A percentile compares a stretch with the other conserved stretches of the same genome.
Evolutionary conservation across 2,329 filamentous ascomycete species (phyloP).

Genomic region (Fusarium xylarioides): DNA sequence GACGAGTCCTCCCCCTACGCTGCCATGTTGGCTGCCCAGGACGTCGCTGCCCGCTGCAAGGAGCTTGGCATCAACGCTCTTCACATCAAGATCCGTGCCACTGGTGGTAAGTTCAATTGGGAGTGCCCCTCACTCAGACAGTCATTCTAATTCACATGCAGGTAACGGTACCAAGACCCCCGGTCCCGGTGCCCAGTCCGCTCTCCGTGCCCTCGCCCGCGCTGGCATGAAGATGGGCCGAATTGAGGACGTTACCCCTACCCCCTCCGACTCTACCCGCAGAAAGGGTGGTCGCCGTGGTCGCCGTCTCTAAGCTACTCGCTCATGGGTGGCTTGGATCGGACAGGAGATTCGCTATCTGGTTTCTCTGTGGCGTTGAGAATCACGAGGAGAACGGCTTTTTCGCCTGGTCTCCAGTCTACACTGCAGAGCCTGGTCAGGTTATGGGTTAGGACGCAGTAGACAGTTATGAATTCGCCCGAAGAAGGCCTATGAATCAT

Average conservation of each 20-base stretch:
- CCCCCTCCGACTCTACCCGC: conserved; percentile 98
- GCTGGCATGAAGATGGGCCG: conserved; percentile 99
- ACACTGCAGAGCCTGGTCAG: conserved; percentile 55
- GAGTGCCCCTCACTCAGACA: neutral
- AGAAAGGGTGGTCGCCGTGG: conserved; percentile 99
- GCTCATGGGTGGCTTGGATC: conserved; percentile 43
- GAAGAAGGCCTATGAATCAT: conserved; percentile 55
- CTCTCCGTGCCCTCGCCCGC: conserved; percentile 97
- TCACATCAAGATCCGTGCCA: conserved; percentile 99
- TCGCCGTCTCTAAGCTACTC: conserved; percentile 89
- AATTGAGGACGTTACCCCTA: conserved; percentile 99
- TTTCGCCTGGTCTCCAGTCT: conserved; percentile 71
- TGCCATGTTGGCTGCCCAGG: conserved; percentile 99
- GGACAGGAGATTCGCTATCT: conserved; percentile 55
- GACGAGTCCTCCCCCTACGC: conserved; percentile 99
- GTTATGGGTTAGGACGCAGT: conserved; percentile 46
- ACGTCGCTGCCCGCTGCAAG: conserved; percentile 88
- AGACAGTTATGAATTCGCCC: conserved; percentile 56
- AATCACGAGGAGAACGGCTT: conserved; percentile 78
- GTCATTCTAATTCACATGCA: conserved; percentile 45
- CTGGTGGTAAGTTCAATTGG: conserved; percentile 75
- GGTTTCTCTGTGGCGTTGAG: conserved; percentile 71
- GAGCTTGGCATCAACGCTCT: conserved; percentile 84
- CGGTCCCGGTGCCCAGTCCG: conserved; percentile 97
- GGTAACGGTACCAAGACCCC: conserved; percentile 99